Conservation (phyloP, 2,329 filamentous ascomycete species). For the Neocucurbitaria cava region DNA sequence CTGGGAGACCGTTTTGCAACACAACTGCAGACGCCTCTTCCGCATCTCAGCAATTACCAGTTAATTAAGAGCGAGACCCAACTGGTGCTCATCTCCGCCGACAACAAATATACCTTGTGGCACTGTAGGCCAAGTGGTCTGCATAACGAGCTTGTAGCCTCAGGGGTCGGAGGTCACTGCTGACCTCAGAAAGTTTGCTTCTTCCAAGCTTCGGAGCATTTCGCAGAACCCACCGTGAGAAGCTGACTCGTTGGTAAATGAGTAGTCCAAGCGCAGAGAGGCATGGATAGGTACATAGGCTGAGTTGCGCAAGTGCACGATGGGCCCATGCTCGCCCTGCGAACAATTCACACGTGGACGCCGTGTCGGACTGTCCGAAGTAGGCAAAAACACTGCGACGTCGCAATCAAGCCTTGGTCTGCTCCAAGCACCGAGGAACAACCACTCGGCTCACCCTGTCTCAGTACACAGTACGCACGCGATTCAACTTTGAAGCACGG, state of each 20-base stretch:
- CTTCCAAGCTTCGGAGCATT: slow-evolving; percentile 15
- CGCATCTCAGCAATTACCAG: slow-evolving; percentile 5
- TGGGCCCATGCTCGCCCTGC: slow-evolving; percentile 12
- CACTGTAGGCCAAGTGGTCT: not conserved
- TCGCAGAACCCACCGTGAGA: slow-evolving; percentile 15
- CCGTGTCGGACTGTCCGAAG: slow-evolving; percentile 5
- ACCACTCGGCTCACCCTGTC: slow-evolving; percentile 6
- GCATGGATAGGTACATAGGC: not conserved
- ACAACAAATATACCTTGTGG: not conserved
- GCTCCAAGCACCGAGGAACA: slow-evolving; percentile 6
- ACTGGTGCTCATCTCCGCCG: not conserved
- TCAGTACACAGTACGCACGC: slow-evolving; percentile 15
- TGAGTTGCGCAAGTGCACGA: slow-evolving; percentile 8
- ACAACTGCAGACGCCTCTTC: slow-evolving; percentile 11
- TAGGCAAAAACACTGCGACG: slow-evolving; percentile 6
- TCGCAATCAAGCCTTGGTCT: slow-evolving; percentile 9
- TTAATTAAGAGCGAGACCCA: not conserved
- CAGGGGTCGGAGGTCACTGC: not conserved
- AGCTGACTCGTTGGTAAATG: slow-evolving; percentile 25
- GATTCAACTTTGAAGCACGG: slow-evolving; percentile 11
- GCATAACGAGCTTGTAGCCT: not conserved
- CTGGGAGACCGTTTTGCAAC: not conserved
- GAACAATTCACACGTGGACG: slow-evolving; percentile 7
- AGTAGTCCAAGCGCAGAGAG: not conserved
- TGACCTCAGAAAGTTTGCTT: slow-evolving; percentile 10